Percentiles rank a stretch among this genome's conserved stretches.
Conservation (phyloP, 2,329 filamentous ascomycete genomes). For the Colletotrichum sp. region DNA sequence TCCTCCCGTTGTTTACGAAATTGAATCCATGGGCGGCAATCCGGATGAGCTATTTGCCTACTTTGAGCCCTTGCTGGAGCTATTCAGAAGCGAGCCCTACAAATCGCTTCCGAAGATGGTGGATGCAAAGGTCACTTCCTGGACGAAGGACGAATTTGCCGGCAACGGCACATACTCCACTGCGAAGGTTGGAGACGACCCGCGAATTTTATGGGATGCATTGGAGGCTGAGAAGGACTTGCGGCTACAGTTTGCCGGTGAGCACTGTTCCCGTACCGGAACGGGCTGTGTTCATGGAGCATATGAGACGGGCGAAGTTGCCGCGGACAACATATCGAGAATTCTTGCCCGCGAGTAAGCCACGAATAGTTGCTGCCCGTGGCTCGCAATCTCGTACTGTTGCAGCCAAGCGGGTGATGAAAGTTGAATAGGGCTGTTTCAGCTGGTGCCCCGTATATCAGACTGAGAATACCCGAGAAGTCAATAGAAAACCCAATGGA, state of each 20-base stretch:
- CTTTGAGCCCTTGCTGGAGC: not conserved
- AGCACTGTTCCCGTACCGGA: not conserved
- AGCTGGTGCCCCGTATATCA: not conserved
- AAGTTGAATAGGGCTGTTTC: not conserved
- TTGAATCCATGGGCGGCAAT: not conserved
- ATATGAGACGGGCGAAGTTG: not conserved
- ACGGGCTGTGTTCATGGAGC: not conserved
- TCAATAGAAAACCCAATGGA: not conserved
- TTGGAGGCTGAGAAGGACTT: not conserved
- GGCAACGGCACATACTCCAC: not conserved
- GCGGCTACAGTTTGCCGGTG: not conserved
- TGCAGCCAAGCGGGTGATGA: not conserved
- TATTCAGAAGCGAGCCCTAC: not conserved
- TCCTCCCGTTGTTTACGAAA: not conserved
- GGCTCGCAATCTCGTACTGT: not conserved
- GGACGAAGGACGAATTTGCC: not conserved
- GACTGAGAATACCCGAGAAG: not conserved
- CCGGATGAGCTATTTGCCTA: not conserved
- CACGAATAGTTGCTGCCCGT: not conserved
- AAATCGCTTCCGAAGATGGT: not conserved
- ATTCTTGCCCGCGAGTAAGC: not conserved
- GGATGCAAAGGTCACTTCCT: not conserved
- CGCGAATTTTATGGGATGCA: not conserved
- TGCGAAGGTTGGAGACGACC: not conserved
- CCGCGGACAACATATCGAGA: not conserved